phyloP scores from a whole-genome alignment of 2,329 filamentous ascomycete genomes.

The Aureobasidium sp. region DNA sequence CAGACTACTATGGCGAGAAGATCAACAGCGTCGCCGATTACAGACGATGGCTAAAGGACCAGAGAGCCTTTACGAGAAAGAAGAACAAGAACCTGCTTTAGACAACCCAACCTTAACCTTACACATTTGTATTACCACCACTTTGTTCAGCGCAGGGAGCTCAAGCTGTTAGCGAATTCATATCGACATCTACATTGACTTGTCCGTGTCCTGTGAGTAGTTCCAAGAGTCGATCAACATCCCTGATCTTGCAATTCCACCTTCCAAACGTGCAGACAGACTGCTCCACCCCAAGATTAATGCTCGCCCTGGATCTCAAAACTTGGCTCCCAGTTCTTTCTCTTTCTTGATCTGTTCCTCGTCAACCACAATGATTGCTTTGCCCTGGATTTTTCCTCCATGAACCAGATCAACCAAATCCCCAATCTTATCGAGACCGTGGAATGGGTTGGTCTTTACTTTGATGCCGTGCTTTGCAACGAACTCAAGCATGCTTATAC shows the following conservation, averaged over 20 bases:
- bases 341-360: conserved; percentile 41
- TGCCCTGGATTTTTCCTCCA: conserved; percentile 49
- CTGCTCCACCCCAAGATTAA: background rate
- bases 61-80: conserved; percentile 85
- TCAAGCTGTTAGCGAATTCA: conserved; percentile 8
- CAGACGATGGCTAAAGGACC: conserved; percentile 93
- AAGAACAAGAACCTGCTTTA: conserved; percentile 65
- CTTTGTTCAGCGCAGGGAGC: conserved; percentile 9
- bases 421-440: conserved; percentile 46
- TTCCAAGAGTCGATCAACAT: background rate
- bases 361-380: conserved; percentile 49
- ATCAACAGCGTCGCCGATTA: conserved; percentile 90
- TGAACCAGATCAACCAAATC: conserved; percentile 46
- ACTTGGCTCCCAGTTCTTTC: conserved; percentile 32
- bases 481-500: conserved; percentile 28
- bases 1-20: conserved; percentile 98
- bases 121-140: conserved; percentile 2
- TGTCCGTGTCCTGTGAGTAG: background rate
- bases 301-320: conserved; percentile 16
- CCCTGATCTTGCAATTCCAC: too few relatives aligned
- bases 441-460: conserved; percentile 46
- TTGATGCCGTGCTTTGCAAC: conserved; percentile 37
- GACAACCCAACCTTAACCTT: conserved; percentile 18
- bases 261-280: background rate
- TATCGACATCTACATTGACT: background rate